These are phyloP conservation scores for Lipomyces oligophaga DNA, from an alignment of 805 yeast species.

Conservation along the genomic window DNA sequence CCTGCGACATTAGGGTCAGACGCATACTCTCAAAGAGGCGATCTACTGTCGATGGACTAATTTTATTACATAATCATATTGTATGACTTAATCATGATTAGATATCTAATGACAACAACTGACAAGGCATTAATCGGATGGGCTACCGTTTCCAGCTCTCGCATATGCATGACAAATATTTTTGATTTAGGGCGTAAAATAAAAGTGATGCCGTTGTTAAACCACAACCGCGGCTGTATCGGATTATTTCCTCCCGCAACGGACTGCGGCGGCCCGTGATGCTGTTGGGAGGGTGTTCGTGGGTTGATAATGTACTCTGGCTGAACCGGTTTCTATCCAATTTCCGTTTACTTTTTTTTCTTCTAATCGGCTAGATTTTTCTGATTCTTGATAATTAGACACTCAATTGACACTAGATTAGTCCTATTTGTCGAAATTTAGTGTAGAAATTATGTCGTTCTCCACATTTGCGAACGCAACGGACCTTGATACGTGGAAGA, in stretches of 20 bases:
- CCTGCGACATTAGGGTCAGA: too few relatives aligned
- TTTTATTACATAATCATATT: too few relatives aligned
- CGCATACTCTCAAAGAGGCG: constrained; percentile 4
- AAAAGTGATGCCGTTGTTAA: too few relatives aligned
- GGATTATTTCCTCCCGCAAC: constrained; percentile 3
- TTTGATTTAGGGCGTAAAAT: too few relatives aligned
- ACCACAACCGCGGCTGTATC: background rate
- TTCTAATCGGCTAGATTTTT: background rate
- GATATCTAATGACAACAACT: too few relatives aligned
- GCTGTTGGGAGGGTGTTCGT: background rate
- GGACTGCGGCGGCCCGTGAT: constrained; percentile 16
- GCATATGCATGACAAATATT: too few relatives aligned
- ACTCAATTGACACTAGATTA: too few relatives aligned
- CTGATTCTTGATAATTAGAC: too few relatives aligned
- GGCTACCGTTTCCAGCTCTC: background rate
- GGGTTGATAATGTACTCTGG: too few relatives aligned
- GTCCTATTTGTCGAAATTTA: too few relatives aligned
- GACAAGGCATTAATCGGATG: too few relatives aligned
- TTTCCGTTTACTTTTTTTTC: background rate
- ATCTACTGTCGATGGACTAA: constrained; percentile 9
- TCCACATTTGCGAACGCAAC: constrained; percentile 57
- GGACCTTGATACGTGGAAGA: constrained; percentile 81
- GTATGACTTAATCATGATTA: too few relatives aligned
- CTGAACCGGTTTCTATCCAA: background rate
- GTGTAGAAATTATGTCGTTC: constrained; percentile 38